Base-by-base conservation (phyloP, 2,329 filamentous ascomycete genomes). In the Curvularia hawaiiensis region DNA sequence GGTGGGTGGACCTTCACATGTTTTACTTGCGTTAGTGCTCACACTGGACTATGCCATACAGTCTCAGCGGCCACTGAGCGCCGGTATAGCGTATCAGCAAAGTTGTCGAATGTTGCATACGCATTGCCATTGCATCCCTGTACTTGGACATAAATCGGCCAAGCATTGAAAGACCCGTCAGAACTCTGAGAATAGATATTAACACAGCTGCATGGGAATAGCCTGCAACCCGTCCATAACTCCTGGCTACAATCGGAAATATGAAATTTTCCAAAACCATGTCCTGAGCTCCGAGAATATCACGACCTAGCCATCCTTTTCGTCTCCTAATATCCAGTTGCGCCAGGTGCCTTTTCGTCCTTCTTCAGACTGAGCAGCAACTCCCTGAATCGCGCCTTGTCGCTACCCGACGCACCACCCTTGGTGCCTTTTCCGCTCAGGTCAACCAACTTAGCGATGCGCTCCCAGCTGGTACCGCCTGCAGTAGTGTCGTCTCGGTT, bases 371-470 rank as follows among this genome's bases (percentile, higher is more conserved):
- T 93, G 68, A 93, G 79, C 70, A 99, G 81, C 73, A 98, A 74
- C 79, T 98, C 94, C 66, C 95, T 88, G 85, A 99, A 98, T 64
- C 92, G 91, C 78, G 96, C 92, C 85, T 99, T 99, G 70, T 94
- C 93, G 60, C 91, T 96, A 45, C 93, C 94, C 60, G 88, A 88
- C 43, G 91, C 92, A 72, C 93, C 94, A 57, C 94, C 93, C 78
- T 88, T 90, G 58, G 86, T 81, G 14, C 94, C 92, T 81, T 98
- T 99, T 61, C 95, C 95, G 71, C 92, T 97, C 64, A 99, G 79
- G 78, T 99, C 95, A n/a, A 98, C 93, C 68, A 99, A 79, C 82
- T 98, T 99, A 24, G 93, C 90, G 73, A 99, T 98, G 67, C 95
- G 89, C 81, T 99, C 95, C 95, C 95, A 99, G 83, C 91, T 96